Conservation (phyloP, 768 basidiomycete species). For the Trametes cinnabarina region DNA sequence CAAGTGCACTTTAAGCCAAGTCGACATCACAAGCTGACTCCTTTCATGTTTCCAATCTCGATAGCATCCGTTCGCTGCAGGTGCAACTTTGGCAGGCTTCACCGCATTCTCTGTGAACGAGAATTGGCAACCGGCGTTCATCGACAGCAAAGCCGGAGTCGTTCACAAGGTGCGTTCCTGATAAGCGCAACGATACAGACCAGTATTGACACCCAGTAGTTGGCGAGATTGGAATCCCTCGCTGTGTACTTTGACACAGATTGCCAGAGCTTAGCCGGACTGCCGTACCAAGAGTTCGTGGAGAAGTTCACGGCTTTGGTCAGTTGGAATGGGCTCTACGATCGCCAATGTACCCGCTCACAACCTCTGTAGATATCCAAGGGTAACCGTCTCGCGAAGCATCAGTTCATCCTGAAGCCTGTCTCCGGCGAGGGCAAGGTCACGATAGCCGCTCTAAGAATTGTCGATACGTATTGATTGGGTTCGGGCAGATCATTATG, state of each 20-base stretch:
- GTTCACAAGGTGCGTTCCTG: conserved; percentile 74
- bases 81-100: conserved; percentile 84
- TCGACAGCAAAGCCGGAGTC: conserved; percentile 81
- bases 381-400: conserved; percentile 47
- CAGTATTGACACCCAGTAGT: conserved; percentile 40
- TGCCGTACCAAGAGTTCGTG: conserved; percentile 61
- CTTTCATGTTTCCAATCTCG: not conserved
- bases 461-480: conserved; percentile 3
- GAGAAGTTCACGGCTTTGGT: conserved; percentile 76
- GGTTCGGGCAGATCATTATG: conserved; percentile 61
- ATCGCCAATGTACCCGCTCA: not conserved
- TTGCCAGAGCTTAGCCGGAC: conserved; percentile 70
- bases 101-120: conserved; percentile 86
- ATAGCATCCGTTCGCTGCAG: conserved; percentile 95
- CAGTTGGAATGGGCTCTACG: conserved; percentile 4
- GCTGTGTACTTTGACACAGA: conserved; percentile 97
- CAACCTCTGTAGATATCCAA: conserved; percentile 45
- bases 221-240: conserved; percentile 83
- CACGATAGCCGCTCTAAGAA: not conserved
- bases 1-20: conserved; percentile 38
- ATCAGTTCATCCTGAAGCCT: conserved; percentile 94
- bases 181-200: not conserved
- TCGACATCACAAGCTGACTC: not conserved
- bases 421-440: conserved; percentile 91
- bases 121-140: conserved; percentile 87